Evolutionary conservation across 192 early-diverging fungal genomes (phyloP).

Genomic region (Backusella parvicylindrica): DNA sequence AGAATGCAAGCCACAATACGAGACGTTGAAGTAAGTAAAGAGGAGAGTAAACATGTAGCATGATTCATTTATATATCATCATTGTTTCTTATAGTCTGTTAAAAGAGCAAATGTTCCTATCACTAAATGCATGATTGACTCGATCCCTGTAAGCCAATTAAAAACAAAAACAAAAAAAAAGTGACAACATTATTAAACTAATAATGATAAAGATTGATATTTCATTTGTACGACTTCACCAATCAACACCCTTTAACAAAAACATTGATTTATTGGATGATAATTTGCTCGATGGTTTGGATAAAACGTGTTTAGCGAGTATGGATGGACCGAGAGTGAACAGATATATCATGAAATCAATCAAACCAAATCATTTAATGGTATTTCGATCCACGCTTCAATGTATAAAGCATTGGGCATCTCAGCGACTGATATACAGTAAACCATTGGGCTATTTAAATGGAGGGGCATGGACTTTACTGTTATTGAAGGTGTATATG

Average conservation of each 20-base stretch:
- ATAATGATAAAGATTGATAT: constrained; percentile 24
- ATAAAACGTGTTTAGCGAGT: constrained; percentile 14
- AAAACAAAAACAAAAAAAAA: too few relatives aligned
- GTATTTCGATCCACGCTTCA: constrained; percentile 10
- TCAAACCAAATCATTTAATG: background rate
- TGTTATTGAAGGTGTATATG: constrained; percentile 20
- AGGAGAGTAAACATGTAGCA: background rate
- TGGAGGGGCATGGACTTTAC: constrained; percentile 29
- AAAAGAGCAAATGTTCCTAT: constrained; percentile 26
- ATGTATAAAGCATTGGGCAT: constrained; percentile 32
- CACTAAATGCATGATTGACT: constrained; percentile 25
- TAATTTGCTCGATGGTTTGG: constrained; percentile 10
- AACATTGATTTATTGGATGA: constrained; percentile 27
- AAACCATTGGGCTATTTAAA: constrained; percentile 34
- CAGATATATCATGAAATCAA: constrained; percentile 5
- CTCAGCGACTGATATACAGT: constrained; percentile 15
- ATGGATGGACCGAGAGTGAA: constrained; percentile 33
- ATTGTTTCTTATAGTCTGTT: background rate
- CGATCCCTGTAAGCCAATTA: constrained; percentile 13
- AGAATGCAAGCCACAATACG: background rate
- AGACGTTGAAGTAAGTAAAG: background rate
- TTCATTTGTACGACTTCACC: constrained; percentile 25
- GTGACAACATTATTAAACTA: background rate
- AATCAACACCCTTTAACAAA: background rate
- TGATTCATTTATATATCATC: background rate